phyloP scores from a whole-genome alignment of 805 yeast genomes.

The Grigorovia transvaalensis region DNA sequence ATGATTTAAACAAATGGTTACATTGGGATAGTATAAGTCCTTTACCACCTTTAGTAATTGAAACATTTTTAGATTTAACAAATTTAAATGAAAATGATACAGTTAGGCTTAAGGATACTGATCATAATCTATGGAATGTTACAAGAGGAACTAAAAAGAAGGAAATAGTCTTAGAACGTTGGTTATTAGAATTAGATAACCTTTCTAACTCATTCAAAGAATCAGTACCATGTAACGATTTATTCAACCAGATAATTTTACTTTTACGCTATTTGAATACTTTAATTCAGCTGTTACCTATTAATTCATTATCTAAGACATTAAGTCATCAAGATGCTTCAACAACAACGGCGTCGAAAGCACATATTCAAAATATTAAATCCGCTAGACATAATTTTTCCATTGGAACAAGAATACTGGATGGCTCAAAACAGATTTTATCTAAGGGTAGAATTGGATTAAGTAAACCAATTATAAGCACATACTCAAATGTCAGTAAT shows the following conservation, averaged over 20 bases:
- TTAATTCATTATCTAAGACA: slow-evolving; percentile 43
- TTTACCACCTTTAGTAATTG: slow-evolving; percentile 80
- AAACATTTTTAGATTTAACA: slow-evolving; percentile 64
- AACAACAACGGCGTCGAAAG: background rate
- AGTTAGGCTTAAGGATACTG: slow-evolving; percentile 47
- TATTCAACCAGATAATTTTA: slow-evolving; percentile 65
- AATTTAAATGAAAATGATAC: slow-evolving; percentile 46
- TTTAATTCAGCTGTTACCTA: slow-evolving; percentile 57
- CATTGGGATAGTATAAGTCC: slow-evolving; percentile 35
- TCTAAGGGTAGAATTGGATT: slow-evolving; percentile 81
- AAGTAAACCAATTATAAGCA: slow-evolving; percentile 48
- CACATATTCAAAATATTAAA: background rate
- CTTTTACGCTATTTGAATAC: slow-evolving; percentile 68
- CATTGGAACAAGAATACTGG: slow-evolving; percentile 53
- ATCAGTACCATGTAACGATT: slow-evolving; percentile 15
- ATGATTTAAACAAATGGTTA: slow-evolving; percentile 50
- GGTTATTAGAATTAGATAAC: slow-evolving; percentile 75
- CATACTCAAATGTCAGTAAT: slow-evolving; percentile 26
- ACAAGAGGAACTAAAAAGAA: slow-evolving; percentile 53
- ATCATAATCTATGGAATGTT: slow-evolving; percentile 44
- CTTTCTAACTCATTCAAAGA: slow-evolving; percentile 30
- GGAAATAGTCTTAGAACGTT: slow-evolving; percentile 88
- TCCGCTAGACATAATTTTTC: slow-evolving; percentile 1
- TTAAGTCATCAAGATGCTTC: background rate
- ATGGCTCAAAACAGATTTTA: slow-evolving; percentile 68